phyloP scores from a whole-genome alignment of 768 basidiomycete species.

The Auriculariales sp. region DNA sequence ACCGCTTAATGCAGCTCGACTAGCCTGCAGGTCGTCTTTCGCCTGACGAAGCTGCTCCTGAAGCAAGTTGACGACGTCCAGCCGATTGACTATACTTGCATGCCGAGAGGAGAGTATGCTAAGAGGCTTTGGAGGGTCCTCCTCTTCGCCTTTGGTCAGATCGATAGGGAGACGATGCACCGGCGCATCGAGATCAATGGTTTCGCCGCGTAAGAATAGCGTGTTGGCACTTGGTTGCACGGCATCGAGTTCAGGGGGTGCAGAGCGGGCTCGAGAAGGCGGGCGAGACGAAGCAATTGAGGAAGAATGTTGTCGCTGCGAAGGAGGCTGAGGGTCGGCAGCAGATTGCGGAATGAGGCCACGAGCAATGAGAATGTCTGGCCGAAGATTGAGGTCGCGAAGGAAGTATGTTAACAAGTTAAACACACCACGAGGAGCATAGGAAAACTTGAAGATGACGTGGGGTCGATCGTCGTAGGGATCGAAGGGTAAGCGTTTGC shows the following conservation, averaged over 20 bases:
- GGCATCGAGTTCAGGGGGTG: too few species aligned
- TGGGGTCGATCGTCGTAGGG: neutral
- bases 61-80: neutral
- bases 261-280: too few species aligned
- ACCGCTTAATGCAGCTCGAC: neutral
- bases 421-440: neutral
- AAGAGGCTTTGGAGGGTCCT: too few species aligned
- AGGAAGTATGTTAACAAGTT: neutral
- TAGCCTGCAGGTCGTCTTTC: neutral
- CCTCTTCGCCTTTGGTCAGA: too few species aligned
- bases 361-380: neutral
- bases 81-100: neutral
- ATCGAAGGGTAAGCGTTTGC: neutral
- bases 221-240: too few species aligned
- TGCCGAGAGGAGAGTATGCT: too few species aligned
- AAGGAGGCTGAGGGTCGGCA: neutral
- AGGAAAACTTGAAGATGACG: neutral
- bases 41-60: slow-evolving; percentile 1
- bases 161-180: too few species aligned
- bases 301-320: neutral
- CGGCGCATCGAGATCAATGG: neutral
- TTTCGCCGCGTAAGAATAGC: neutral
- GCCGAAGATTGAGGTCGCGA: neutral
- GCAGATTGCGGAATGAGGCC: neutral
- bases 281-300: too few species aligned